Conservation (phyloP, 108 stramenopile species). For the Discostella pseudostelligera region DNA sequence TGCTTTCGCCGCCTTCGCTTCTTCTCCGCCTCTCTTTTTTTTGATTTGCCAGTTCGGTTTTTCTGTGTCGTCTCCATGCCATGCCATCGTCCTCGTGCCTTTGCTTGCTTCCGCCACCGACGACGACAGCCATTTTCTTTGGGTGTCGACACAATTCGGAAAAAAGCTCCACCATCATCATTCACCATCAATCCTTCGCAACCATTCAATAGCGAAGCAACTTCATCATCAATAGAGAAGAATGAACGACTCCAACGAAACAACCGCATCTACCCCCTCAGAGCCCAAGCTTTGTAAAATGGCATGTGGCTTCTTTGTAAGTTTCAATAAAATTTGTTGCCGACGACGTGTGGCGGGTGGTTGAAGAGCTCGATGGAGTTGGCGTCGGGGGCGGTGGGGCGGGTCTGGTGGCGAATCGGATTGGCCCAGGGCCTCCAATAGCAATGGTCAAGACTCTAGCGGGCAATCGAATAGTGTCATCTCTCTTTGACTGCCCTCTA, state of each 20-base stretch:
- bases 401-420: constrained; percentile 1
- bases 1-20: no score
- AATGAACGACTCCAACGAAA: constrained; percentile 82
- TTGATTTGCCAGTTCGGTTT: no score
- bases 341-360: neutral
- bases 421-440: no score
- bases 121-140: no score
- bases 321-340: constrained; percentile 6
- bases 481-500: neutral
- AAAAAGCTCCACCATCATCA: no score
- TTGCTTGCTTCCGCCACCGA: no score
- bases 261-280: constrained; percentile 60
- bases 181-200: neutral
- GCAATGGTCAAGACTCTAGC: neutral
- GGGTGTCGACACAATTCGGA: no score
- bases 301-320: constrained; percentile 92
- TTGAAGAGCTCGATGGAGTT: no score
- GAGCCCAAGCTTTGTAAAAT: constrained; percentile 78
- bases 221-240: constrained; percentile 9
- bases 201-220: neutral
- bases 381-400: no score
- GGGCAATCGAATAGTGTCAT: neutral
- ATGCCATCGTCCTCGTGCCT: no score
- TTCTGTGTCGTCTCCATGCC: no score
- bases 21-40: no score